These are phyloP conservation scores for Mycosphaerella sp. DNA, from an alignment of 2,329 filamentous ascomycete genomes.

Conservation along the genomic window DNA sequence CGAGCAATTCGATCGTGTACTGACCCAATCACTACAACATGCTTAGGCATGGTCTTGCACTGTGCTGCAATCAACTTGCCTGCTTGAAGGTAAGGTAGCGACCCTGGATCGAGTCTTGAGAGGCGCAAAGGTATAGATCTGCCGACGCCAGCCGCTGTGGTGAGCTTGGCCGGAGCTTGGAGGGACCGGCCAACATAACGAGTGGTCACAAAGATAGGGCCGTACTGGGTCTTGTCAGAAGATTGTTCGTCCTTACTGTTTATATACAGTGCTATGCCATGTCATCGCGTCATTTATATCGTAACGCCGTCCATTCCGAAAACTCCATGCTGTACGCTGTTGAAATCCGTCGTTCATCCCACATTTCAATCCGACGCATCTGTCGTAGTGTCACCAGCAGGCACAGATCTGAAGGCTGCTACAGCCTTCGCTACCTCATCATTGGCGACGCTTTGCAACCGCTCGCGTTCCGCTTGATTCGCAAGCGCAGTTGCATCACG, in stretches of 20 bases:
- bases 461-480: constrained; percentile 58
- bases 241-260: not conserved
- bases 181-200: not conserved
- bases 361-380: constrained; percentile 5
- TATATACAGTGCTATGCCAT: constrained; percentile 4
- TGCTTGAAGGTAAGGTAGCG: not conserved
- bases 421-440: constrained; percentile 75
- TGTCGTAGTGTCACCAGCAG: constrained; percentile 7
- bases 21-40: constrained; percentile 23
- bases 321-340: constrained; percentile 6
- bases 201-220: not conserved
- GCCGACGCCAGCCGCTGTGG: constrained; percentile 3
- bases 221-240: not conserved
- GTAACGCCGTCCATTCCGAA: not conserved
- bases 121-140: not conserved
- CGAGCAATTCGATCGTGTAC: not conserved
- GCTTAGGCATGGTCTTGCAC: constrained; percentile 6
- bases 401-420: constrained; percentile 26
- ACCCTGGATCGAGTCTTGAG: not conserved
- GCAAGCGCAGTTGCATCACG: constrained; percentile 49
- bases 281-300: constrained; percentile 8
- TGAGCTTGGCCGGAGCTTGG: constrained; percentile 10
- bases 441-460: constrained; percentile 69
- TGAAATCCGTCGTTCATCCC: not conserved
- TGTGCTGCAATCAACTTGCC: not conserved